Base-by-base conservation (phyloP, 1,139 yeast genomes). In the Yamadazyma conglobata region DNA sequence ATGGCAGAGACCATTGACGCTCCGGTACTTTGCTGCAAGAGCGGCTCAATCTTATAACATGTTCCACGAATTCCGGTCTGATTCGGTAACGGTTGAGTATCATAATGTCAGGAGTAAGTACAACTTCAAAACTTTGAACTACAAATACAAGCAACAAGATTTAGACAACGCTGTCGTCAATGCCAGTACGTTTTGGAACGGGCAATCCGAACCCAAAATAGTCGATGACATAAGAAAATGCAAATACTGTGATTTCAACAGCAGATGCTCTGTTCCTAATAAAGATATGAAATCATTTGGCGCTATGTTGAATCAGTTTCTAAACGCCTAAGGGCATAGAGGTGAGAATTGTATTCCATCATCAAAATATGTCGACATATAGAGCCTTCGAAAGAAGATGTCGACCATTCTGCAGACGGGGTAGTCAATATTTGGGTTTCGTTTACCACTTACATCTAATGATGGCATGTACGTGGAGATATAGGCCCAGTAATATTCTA, bases 1-100 rank as follows among this genome's bases (percentile, higher is more conserved):
- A 2, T 80, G 88, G 88, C 46, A 53, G 30, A 55, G 34, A 2
- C 77, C 83, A 1, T 64, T 77, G 11, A 79, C 87, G 0, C 47
- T 78, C 22, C 52, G 77, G 31, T 73, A 73, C 42, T 63, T 81
- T 35, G 73, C 82, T 1, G 70, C 73, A 1, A 55, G 86, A 33
- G 46, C 73, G 6, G 59, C 78, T 1, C 81, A 77, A 43, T 48
- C 77, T 19, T 72, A 68, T 39, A 35, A 47, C 4, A 32, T 64
- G 4, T 42, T 74, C 9, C 44, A 58, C 4, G 52, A 57, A 4
- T 49, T 67, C 11, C 30, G 64, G 4, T 58, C 72, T 1, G 50
- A 64, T 14, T 39, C 50, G 2, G 50, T 76, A 9, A 44, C 64
- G 11, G 63, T 81, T 3, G 84, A 79, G 38, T 81, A 80, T 49